phyloP scores from a whole-genome alignment of 78 protist genomes.

The Dictyostelium brefeldianum region DNA sequence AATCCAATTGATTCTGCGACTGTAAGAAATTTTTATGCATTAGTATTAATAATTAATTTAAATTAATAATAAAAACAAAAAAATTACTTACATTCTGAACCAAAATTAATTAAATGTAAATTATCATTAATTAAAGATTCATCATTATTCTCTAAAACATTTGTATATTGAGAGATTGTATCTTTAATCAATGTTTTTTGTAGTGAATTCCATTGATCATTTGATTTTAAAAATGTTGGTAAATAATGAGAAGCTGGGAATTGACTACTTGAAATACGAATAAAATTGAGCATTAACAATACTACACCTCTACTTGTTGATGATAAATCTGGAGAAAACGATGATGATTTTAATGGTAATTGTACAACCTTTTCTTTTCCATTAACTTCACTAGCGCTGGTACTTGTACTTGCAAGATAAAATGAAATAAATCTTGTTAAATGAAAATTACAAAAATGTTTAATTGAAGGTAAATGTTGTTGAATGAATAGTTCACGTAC shows the following conservation, averaged over 20 bases:
- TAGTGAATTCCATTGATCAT: constrained; percentile 52
- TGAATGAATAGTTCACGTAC: constrained; percentile 53
- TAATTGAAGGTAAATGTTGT: constrained; percentile 61
- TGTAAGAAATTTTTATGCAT: not conserved
- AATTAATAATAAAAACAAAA: not conserved
- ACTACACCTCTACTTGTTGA: constrained; percentile 39
- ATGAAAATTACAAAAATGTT: constrained; percentile 61
- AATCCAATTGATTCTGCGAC: constrained; percentile 76
- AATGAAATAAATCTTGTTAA: constrained; percentile 52
- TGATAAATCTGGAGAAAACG: too few species aligned
- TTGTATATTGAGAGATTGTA: not conserved
- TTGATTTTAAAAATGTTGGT: constrained; percentile 42
- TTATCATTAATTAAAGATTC: not conserved
- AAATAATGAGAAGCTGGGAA: constrained; percentile 19
- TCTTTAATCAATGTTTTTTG: not conserved
- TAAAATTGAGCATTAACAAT: constrained; percentile 43
- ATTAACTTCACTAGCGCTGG: not conserved
- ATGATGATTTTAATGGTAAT: not conserved
- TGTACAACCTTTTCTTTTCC: not conserved
- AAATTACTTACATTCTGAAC: constrained; percentile 53
- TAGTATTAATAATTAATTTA: not conserved
- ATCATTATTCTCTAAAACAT: not conserved
- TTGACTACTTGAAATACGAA: constrained; percentile 20
- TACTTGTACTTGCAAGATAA: not conserved
- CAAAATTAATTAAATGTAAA: constrained; percentile 17